These are phyloP conservation scores for Phytomonas sp. DNA, from an alignment of 208 protist genomes.

Conservation along the genomic window DNA sequence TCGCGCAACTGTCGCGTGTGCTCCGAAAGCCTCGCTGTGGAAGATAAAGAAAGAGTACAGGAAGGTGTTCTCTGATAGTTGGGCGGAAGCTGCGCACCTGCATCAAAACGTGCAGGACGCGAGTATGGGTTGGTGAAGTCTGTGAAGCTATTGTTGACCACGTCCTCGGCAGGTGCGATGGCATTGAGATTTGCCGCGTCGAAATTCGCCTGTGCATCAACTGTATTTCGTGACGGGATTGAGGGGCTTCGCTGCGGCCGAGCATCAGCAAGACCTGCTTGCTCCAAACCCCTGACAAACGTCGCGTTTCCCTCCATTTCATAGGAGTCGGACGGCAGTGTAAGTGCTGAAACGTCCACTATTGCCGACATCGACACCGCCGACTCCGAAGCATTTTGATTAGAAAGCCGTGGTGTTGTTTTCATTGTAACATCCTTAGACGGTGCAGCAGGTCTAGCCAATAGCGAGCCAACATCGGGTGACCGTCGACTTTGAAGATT, in stretches of 20 bases:
- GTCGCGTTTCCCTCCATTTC: background rate
- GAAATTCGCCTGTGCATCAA: background rate
- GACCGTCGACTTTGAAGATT: background rate
- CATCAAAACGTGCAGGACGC: background rate
- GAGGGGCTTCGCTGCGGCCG: background rate
- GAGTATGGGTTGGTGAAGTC: background rate
- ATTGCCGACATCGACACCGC: background rate
- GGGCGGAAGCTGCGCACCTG: background rate
- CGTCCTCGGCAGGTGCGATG: background rate
- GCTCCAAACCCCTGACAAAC: background rate
- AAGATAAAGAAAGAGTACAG: background rate
- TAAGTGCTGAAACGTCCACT: background rate
- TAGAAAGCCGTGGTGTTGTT: background rate
- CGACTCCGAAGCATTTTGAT: background rate
- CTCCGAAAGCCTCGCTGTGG: constrained; percentile 14
- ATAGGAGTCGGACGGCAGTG: background rate
- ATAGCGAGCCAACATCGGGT: background rate
- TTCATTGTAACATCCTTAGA: background rate
- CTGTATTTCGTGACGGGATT: background rate
- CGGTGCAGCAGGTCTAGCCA: background rate
- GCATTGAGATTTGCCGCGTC: background rate
- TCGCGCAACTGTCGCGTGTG: constrained; percentile 31
- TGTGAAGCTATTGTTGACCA: background rate
- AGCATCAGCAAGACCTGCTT: background rate
- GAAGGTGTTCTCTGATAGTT: background rate